These are phyloP conservation scores for Didymella pinodella DNA, from an alignment of 2,329 filamentous ascomycete genomes.

Conservation along the genomic window DNA sequence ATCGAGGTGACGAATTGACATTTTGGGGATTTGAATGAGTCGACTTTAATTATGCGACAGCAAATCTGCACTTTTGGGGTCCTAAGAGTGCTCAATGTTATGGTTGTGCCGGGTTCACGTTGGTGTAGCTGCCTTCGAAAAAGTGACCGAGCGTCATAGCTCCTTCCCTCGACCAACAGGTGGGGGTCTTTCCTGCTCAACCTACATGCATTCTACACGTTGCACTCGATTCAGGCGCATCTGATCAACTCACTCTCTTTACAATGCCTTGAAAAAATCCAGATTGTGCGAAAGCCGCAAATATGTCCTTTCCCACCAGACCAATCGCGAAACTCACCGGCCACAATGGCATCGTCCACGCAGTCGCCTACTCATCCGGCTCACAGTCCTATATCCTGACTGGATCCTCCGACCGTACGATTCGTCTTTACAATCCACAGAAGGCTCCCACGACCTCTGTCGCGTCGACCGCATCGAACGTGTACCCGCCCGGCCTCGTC, in stretches of 20 bases:
- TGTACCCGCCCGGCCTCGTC: conserved; percentile 64
- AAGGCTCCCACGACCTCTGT: conserved; percentile 54
- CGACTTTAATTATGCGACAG: not conserved
- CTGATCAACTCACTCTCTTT: not conserved
- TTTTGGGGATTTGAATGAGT: conserved; percentile 15
- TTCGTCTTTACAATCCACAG: conserved; percentile 85
- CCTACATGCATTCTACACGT: conserved; percentile 13
- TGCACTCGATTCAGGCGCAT: not conserved
- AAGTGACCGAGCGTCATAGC: conserved; percentile 35
- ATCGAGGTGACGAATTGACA: conserved; percentile 61
- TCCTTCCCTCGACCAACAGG: conserved; percentile 20
- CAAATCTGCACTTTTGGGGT: not conserved
- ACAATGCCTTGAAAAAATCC: conserved; percentile 34
- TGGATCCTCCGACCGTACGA: conserved; percentile 82
- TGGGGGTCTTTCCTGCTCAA: conserved; percentile 8
- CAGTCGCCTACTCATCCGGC: conserved; percentile 59
- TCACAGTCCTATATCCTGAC: conserved; percentile 72
- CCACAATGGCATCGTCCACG: conserved; percentile 58
- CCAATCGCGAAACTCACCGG: conserved; percentile 53
- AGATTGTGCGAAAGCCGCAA: conserved; percentile 12
- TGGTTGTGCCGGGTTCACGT: not conserved
- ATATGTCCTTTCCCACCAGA: conserved; percentile 53
- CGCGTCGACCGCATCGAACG: conserved; percentile 39
- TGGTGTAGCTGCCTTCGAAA: conserved; percentile 27
- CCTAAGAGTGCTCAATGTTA: not conserved